Base-by-base conservation (phyloP, 2,329 filamentous ascomycete species). In the Xylaria sp. region DNA sequence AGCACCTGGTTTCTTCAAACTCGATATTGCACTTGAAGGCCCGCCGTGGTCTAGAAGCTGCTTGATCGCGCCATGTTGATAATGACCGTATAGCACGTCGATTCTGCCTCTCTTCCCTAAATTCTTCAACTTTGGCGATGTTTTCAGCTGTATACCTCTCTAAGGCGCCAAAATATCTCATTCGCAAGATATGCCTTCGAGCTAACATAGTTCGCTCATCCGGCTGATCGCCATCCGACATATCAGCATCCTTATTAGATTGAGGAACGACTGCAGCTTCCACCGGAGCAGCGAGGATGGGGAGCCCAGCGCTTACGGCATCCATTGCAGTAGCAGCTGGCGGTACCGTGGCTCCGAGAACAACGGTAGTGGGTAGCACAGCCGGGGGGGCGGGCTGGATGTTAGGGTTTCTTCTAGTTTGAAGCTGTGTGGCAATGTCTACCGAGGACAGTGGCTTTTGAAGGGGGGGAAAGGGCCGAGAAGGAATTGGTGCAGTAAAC, bases 121-220 rank as follows among this genome's bases (percentile, higher is more conserved):
- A 73, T 10, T 68, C 64, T 55, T 63, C 65, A 2, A 68, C 67
- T 58, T 67, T 71, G 3, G 49, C 49, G 15, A 66, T 15, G 52
- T 72, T 69, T 13, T 70, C 65, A 13, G 51, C 56, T 9, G 72
- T 74, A 33, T 73, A 72, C 13, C 53, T 67, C 61, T 72, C 70
- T 73, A 72, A 75, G 19, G 70, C 69, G 47, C 68, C 69, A 43
- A 74, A 74, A 43, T 72, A 74, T 60, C 72, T 69, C 71, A 74
- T 73, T 21, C 73, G 72, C 9, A 74, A 62, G 13, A 75, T 74
- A 52, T 75, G 73, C 48, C 73, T 66, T 46, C 72, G 67, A 23
- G 73, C 73, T 56, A 75, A 63, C 55, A 71, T 54, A 8, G 73
- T 74, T 13, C 55, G 70, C 59, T 73, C 73, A 37, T 75, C 73